Conservation (phyloP, 345 rosid species). For the Kernera saxatilis region DNA sequence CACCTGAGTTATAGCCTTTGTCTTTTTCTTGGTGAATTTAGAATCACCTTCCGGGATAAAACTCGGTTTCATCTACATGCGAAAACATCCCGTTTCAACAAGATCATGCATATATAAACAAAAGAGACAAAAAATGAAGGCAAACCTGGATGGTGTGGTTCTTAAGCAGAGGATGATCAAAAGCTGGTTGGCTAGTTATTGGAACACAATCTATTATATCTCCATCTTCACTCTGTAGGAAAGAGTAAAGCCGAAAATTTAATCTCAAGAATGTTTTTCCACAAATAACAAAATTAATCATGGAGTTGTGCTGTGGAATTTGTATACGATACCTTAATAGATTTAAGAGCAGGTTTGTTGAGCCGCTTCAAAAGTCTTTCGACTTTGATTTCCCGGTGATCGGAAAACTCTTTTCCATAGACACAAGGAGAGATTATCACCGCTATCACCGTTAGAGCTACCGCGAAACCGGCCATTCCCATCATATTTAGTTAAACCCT, state of each 20-base stretch:
- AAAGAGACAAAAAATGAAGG: too few species aligned
- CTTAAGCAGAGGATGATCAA: too few species aligned
- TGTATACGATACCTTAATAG: conserved; percentile 39
- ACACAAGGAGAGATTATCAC: background rate
- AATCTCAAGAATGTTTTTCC: too few species aligned
- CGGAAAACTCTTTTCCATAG: background rate
- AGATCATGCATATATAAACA: background rate
- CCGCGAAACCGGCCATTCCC: background rate
- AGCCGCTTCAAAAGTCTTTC: conserved; percentile 34
- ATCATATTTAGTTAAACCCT: background rate
- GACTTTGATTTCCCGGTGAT: conserved; percentile 16
- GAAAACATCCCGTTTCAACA: background rate
- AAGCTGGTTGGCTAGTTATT: too few species aligned
- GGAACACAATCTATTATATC: too few species aligned
- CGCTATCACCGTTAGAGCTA: background rate
- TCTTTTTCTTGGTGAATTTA: too few species aligned
- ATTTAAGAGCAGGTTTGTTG: conserved; percentile 55
- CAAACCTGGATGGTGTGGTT: too few species aligned
- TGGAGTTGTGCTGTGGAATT: background rate
- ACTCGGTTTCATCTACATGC: background rate
- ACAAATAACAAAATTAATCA: too few species aligned
- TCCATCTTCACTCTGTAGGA: too few species aligned
- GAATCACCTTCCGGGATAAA: background rate
- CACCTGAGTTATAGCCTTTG: too few species aligned
- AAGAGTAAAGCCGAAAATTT: too few species aligned